phyloP scores from a whole-genome alignment of 768 basidiomycete genomes.

The Hygrophorus pudorinus region DNA sequence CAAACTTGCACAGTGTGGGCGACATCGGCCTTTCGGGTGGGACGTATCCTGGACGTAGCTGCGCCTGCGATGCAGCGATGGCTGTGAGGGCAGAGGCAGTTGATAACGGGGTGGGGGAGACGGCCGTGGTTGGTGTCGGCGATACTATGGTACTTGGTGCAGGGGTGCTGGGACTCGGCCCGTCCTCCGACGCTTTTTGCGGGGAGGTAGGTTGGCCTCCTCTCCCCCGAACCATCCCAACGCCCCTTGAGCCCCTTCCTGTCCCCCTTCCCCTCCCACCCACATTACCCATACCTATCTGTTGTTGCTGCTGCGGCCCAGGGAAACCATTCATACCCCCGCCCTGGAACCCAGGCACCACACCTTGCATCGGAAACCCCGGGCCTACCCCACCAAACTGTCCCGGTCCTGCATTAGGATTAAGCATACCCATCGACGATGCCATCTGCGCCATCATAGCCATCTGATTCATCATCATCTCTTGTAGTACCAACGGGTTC shows the following conservation, averaged over 20 bases:
- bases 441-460: conserved; percentile 92
- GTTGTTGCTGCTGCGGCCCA: conserved; percentile 20
- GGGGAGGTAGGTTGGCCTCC: conserved; percentile 22
- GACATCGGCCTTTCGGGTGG: conserved; percentile 76
- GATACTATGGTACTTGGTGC: not conserved
- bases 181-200: conserved; percentile 13
- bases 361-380: conserved; percentile 50
- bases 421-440: conserved; percentile 69
- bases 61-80: conserved; percentile 13
- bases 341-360: conserved; percentile 35
- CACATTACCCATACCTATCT: conserved; percentile 17
- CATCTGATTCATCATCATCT: conserved; percentile 90
- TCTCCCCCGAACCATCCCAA: conserved; percentile 41
- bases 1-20: conserved; percentile 90
- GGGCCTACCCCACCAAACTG: conserved; percentile 42
- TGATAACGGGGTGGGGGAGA: not conserved
- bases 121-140: not conserved
- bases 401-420: conserved; percentile 33
- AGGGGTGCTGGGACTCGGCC: conserved; percentile 7
- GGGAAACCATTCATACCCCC: conserved; percentile 29
- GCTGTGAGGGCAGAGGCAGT: not conserved
- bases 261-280: conserved; percentile 26
- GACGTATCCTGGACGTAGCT: conserved; percentile 36
- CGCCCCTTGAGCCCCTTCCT: conserved; percentile 27
- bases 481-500: conserved; percentile 70